Conservation (phyloP, 495 filamentous ascomycete genomes). For the Articulospora tetracladia region DNA sequence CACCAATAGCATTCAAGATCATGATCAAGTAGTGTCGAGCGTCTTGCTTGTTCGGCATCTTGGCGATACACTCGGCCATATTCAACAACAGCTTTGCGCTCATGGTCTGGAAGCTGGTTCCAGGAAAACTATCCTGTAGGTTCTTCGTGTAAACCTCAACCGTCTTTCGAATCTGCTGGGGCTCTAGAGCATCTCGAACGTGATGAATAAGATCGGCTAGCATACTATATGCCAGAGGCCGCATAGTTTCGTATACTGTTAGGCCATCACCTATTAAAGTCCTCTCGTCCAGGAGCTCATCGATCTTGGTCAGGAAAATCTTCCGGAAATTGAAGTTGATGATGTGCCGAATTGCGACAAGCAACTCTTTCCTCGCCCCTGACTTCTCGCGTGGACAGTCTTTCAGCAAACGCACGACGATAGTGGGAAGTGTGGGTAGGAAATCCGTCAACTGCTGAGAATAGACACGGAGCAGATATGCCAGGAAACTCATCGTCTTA, state of each 20-base stretch:
- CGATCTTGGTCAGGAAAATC: slow-evolving; percentile 92
- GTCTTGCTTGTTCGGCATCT: slow-evolving; percentile 83
- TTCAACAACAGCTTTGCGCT: slow-evolving; percentile 95
- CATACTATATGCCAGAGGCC: slow-evolving; percentile 97
- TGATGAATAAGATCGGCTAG: slow-evolving; percentile 97
- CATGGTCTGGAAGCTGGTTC: slow-evolving; percentile 99
- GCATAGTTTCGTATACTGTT: slow-evolving; percentile 94
- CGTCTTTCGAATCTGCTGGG: slow-evolving; percentile 88
- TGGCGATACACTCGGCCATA: slow-evolving; percentile 95
- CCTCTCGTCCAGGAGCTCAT: slow-evolving; percentile 88
- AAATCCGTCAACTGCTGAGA: slow-evolving; percentile 87
- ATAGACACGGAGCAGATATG: slow-evolving; percentile 87
- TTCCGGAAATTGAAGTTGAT: slow-evolving; percentile 99
- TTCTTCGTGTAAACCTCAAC: slow-evolving; percentile 97
- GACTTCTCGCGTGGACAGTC: slow-evolving; percentile 95
- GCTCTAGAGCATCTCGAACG: slow-evolving; percentile 77
- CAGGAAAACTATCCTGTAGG: slow-evolving; percentile 91
- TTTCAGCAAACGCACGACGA: slow-evolving; percentile 86
- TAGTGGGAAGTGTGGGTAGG: slow-evolving; percentile 78
- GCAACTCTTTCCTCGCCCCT: slow-evolving; percentile 84
- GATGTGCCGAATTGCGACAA: slow-evolving; percentile 96
- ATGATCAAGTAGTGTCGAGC: slow-evolving; percentile 94
- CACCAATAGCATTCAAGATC: slow-evolving; percentile 95
- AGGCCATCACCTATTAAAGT: slow-evolving; percentile 93
- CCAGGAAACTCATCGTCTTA: slow-evolving; percentile 98